Evolutionary conservation across 768 basidiomycete genomes (phyloP).

Genomic region (Hygrophoropsis aurantiaca): DNA sequence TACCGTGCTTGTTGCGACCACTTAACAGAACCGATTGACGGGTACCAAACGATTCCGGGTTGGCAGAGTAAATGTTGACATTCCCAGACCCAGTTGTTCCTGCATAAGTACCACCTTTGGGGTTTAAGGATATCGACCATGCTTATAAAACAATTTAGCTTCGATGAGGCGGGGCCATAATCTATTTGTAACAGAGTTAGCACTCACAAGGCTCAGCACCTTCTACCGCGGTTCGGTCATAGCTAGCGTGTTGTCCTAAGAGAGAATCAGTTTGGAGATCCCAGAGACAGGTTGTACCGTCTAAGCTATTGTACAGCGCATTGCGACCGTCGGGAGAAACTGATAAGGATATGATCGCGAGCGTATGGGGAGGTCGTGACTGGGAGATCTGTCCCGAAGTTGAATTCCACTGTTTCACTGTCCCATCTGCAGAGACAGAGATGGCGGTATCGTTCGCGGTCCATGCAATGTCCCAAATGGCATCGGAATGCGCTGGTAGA

Average conservation of each 20-base stretch:
- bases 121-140: constrained; percentile 84
- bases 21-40: constrained; percentile 57
- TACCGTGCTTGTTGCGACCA: constrained; percentile 76
- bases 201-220: constrained; percentile 67
- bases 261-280: constrained; percentile 64
- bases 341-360: constrained; percentile 83
- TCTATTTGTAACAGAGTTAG: background rate
- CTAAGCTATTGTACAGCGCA: constrained; percentile 79
- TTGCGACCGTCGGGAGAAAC: constrained; percentile 61
- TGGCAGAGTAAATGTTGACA: constrained; percentile 70
- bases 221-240: constrained; percentile 52
- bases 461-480: constrained; percentile 80
- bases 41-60: constrained; percentile 64
- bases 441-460: constrained; percentile 62
- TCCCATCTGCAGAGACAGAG: constrained; percentile 78
- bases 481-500: constrained; percentile 70
- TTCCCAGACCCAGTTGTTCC: constrained; percentile 73
- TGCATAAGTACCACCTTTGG: constrained; percentile 69
- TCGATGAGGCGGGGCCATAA: background rate
- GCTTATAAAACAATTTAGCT: constrained; percentile 40
- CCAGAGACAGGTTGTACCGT: constrained; percentile 79
- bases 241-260: constrained; percentile 73
- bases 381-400: constrained; percentile 60
- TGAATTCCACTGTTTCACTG: constrained; percentile 71
- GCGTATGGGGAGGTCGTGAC: constrained; percentile 71